Evolutionary conservation across 2,329 filamentous ascomycete genomes (phyloP).

Genomic region (Geoglossum cookeanum): DNA sequence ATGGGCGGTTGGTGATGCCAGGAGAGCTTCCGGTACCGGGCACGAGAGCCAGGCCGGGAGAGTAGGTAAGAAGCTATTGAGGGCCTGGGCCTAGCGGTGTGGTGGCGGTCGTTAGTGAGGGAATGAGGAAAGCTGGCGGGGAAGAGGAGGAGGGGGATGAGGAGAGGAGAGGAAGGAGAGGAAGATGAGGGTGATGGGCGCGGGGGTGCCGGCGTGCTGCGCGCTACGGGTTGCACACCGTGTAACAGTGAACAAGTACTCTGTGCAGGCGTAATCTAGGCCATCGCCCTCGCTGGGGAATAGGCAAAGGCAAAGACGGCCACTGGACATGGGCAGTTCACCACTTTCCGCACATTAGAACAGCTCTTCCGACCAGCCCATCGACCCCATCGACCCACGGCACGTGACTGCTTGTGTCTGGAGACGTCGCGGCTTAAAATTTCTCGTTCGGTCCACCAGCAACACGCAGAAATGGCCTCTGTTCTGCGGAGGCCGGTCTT

Average conservation of each 20-base stretch:
- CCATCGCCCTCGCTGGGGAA: too few relatives aligned
- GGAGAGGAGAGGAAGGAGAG: background rate
- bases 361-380: too few relatives aligned
- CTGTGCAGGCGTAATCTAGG: too few relatives aligned
- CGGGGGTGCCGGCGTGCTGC: too few relatives aligned
- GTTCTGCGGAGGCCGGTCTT: constrained; percentile 12
- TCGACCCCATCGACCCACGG: background rate
- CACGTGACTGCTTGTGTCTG: background rate
- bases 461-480: constrained; percentile 10
- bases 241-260: too few relatives aligned
- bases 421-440: background rate
- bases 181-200: background rate
- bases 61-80: background rate
- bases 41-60: background rate
- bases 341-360: too few relatives aligned
- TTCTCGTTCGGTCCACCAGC: background rate
- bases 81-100: too few relatives aligned
- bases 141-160: background rate
- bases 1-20: constrained; percentile 3
- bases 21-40: background rate
- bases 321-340: too few relatives aligned
- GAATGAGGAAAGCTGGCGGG: background rate
- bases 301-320: too few relatives aligned
- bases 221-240: too few relatives aligned
- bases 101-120: background rate